Evolutionary conservation across 441 rosid genomes (phyloP).

Genomic region (Brassica balearica): DNA sequence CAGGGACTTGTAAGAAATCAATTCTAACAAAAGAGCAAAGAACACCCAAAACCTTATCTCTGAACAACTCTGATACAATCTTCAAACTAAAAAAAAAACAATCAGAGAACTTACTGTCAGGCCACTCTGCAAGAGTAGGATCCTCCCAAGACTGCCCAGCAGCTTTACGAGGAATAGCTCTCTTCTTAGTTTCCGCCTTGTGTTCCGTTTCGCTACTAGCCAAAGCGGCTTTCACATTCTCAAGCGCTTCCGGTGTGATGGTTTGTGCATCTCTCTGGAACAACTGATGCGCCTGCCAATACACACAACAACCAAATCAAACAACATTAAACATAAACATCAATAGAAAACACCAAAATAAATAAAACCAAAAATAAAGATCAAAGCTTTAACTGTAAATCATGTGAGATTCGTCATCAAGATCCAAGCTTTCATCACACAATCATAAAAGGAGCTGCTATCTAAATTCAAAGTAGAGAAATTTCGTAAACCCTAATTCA

Average conservation of each 20-base stretch:
- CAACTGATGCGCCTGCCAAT: slow-evolving; percentile 80
- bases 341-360: background rate
- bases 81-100: slow-evolving; percentile 9
- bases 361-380: background rate
- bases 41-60: background rate
- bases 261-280: slow-evolving; percentile 95
- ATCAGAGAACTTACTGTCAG: slow-evolving; percentile 70
- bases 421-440: slow-evolving; percentile 14
- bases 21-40: background rate
- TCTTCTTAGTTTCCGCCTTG: slow-evolving; percentile 88
- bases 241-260: slow-evolving; percentile 93
- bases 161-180: slow-evolving; percentile 94
- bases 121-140: slow-evolving; percentile 96
- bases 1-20: slow-evolving; percentile 7
- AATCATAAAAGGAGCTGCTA: background rate
- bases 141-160: slow-evolving; percentile 98
- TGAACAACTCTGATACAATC: slow-evolving; percentile 19
- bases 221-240: slow-evolving; percentile 93
- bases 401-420: slow-evolving; percentile 15
- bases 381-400: slow-evolving; percentile 17
- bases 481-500: no score
- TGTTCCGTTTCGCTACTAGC: slow-evolving; percentile 91
- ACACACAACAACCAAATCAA: background rate
- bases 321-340: background rate
- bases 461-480: no score